Evolutionary conservation across 73 alveolate genomes (phyloP).

Genomic region (Paraurostyla sp.): DNA sequence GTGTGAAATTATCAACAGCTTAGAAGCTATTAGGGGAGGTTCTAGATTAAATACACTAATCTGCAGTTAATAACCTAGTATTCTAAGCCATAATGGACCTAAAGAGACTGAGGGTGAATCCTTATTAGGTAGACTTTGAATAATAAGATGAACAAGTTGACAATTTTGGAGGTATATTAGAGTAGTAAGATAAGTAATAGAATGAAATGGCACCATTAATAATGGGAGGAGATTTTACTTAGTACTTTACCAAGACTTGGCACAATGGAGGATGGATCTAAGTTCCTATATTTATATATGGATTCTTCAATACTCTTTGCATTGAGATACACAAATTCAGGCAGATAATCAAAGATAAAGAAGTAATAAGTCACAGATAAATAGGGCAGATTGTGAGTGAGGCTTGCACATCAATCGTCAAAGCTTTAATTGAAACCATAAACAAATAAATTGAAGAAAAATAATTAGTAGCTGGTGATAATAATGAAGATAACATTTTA

Average conservation of each 20-base stretch:
- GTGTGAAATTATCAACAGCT: neutral
- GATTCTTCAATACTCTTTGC: slow-evolving; percentile 11
- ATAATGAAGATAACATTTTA: neutral
- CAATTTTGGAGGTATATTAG: neutral
- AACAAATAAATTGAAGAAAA: neutral
- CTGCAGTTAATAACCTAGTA: slow-evolving; percentile 26
- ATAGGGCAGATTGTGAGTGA: neutral
- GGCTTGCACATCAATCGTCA: neutral
- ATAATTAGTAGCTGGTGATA: neutral
- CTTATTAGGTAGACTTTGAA: neutral
- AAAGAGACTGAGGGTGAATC: neutral
- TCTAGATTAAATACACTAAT: neutral
- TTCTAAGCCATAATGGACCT: neutral
- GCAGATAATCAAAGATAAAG: neutral
- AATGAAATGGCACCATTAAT: neutral
- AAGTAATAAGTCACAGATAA: neutral
- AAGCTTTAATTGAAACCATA: neutral
- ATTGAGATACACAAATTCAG: neutral
- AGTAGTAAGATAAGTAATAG: neutral
- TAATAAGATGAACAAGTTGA: neutral
- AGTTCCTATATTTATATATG: slow-evolving; percentile 35
- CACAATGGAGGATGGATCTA: slow-evolving; percentile 11
- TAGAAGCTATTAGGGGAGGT: neutral
- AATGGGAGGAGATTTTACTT: neutral
- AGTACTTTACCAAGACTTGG: slow-evolving; percentile 48